Base-by-base conservation (phyloP, 257 asterid genomes). In the Jacaranda copaia region DNA sequence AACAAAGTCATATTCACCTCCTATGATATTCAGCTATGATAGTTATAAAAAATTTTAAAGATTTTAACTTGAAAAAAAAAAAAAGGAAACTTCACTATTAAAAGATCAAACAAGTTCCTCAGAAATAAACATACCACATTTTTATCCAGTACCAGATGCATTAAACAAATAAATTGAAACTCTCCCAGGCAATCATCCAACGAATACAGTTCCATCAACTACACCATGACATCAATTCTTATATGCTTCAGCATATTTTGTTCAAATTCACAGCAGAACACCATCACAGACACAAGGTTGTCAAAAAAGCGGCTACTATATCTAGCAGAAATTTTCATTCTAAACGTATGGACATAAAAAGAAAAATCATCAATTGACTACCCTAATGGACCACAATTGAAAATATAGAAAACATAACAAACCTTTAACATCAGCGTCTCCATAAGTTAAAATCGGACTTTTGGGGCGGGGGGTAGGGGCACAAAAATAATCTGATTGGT, bases 231-330 rank as follows among this genome's bases (percentile, higher is more conserved):
- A 65, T 64, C 46, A 13, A 2, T 35, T 48, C 53, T 8, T 10
- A 5, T 4, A 55, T 12, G 16, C 45, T n/a, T 57, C 59, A 43
- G 2, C 25, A 58, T 63, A 13, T n/a, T 10, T 36, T 14, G 20
- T 42, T 51, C 15, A 49, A 38, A 78, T 20, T 64, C 56, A 66
- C 55, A 40, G 55, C 12, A 58, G n/a, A 52, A 46, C 56, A 36
- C 60, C 61, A 51, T 19, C 52, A 6, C 40, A 51, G 14, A 78
- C 64, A 20, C 6, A 43, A 32, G 38, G 5, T 45, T 0, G 39
- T 36, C 16, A 59, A 19, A 10, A 25, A 58, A 49, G 15, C 35
- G 40, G 55, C 3, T 39, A 46, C 25, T 42, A 40, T 18, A 18
- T 19, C 3, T 12, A 25, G n/a, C 42, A 20, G 19, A 57, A 18